Evolutionary conservation across 495 filamentous ascomycete genomes (phyloP), one percentile per base, ranked within the genome.

Genomic region (Aspergillus heteromorphus): DNA sequence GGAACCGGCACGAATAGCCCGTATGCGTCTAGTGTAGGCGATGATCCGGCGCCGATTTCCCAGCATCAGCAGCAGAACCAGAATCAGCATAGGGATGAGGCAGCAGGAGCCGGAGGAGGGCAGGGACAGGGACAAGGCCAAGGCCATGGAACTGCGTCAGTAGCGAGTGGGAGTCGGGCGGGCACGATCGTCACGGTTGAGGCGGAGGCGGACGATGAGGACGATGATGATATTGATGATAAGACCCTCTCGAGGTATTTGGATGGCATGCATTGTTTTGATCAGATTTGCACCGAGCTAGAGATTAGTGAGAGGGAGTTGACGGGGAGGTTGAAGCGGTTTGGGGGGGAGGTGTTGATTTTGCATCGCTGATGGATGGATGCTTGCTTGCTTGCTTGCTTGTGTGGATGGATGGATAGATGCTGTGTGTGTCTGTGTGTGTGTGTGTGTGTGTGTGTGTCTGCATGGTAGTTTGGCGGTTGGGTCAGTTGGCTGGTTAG

Each of bases 271-370:
- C 90, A 93, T 65, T 84, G 80, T 56, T 89, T 95, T 66, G 91
- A 96, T 73, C 85, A 96, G 78, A 92, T 95, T 54, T 92, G 89
- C 62, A 89, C 88, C 14, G 91, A 92, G 75, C 53, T 84, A 54
- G 75, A 79, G 64, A 70, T 82, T 31, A 79, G 80, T 55, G 81
- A 84, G 67, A 72, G 65, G 54, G 80, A 82, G 51, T 63, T 83
- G 51, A 75, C 75, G 53, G 65, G 58, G 43, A 66, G 74, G 53
- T 59, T 83, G 63, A 81, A 81, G 64, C 67, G 72, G 40, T 72
- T 70, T 64, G 66, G 67, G 4, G 72, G 72, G 45, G 78, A 80
- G 60, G 76, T 83, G 16, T 58, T 79, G 59, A 79, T 84, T 59
- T 65, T 84, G 20, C 78, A 81, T 67, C 72, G 82, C 27, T 84